A percentile compares a stretch with the other conserved stretches of the same genome.
phyloP scores from a whole-genome alignment of 2,329 filamentous ascomycete species.

The Kalmusia sp. region DNA sequence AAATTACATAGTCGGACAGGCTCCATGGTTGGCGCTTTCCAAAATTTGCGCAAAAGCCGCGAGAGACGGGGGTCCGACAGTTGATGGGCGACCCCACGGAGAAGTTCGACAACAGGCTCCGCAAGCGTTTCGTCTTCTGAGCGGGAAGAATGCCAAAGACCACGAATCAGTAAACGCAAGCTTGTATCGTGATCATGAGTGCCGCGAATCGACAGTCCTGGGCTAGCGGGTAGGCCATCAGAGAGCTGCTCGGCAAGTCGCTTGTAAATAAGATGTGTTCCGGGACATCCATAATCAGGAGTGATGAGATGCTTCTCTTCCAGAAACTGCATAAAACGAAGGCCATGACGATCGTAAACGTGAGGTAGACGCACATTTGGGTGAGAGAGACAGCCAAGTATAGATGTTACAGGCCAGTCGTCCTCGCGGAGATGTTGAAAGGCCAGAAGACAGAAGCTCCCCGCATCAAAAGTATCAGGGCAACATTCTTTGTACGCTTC shows the following conservation, averaged over 20 bases:
- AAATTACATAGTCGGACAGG: background rate
- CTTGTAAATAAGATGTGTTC: conserved; percentile 14
- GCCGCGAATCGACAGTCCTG: too few species aligned
- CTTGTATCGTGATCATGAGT: conserved; percentile 12
- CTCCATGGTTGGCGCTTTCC: background rate
- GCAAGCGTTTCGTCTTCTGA: background rate
- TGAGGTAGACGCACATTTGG: conserved; percentile 4
- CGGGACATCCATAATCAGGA: conserved; percentile 8
- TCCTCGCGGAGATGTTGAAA: conserved; percentile 1
- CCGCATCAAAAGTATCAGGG: conserved; percentile 11
- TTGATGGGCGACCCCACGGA: conserved; percentile 16
- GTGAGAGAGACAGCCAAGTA: background rate
- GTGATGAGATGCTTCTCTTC: conserved; percentile 8
- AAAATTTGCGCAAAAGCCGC: conserved; percentile 12
- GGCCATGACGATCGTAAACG: conserved; percentile 15
- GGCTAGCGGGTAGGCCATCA: background rate
- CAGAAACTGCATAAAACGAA: conserved; percentile 21
- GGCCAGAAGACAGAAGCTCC: conserved; percentile 5
- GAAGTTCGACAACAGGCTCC: background rate
- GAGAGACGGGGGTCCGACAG: conserved; percentile 9
- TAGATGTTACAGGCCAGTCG: background rate
- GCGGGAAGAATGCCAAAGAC: conserved; percentile 16
- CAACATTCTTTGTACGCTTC: conserved; percentile 12
- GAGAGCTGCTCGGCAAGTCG: conserved; percentile 20
- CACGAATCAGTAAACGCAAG: conserved; percentile 20